Evolutionary conservation across 495 filamentous ascomycete species (phyloP).

Genomic region (Lichina pygmaea): DNA sequence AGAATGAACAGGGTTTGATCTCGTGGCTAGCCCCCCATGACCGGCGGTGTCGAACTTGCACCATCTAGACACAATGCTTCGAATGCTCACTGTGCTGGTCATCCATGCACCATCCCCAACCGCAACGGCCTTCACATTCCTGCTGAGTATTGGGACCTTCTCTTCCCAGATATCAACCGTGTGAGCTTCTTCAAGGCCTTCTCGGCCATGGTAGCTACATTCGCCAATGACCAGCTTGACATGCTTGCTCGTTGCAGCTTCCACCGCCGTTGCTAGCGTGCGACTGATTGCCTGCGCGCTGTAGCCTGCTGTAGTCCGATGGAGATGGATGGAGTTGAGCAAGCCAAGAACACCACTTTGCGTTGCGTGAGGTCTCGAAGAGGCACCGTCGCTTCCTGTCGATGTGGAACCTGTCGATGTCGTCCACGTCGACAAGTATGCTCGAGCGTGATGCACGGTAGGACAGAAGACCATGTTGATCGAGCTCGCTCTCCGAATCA

Average conservation of each 20-base stretch:
- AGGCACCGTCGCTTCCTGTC: slow-evolving; percentile 2
- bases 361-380: no score
- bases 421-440: slow-evolving; percentile 29
- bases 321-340: slow-evolving; percentile 37
- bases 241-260: slow-evolving; percentile 20
- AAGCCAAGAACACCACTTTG: slow-evolving; percentile 22
- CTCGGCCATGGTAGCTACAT: neutral
- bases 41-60: neutral
- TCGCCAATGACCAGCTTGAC: slow-evolving; percentile 13
- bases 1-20: no score
- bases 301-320: slow-evolving; percentile 51
- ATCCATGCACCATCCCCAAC: slow-evolving; percentile 9
- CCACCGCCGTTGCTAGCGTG: slow-evolving; percentile 38
- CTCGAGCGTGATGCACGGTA: slow-evolving; percentile 48
- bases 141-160: slow-evolving; percentile 34
- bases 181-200: slow-evolving; percentile 5
- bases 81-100: neutral
- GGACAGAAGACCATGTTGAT: slow-evolving; percentile 45
- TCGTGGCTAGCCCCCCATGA: neutral
- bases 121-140: slow-evolving; percentile 15
- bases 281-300: slow-evolving; percentile 58
- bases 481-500: slow-evolving; percentile 36
- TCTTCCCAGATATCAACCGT: slow-evolving; percentile 21
- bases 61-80: neutral
- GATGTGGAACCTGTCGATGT: neutral